A percentile compares a stretch with the other conserved stretches of the same genome.
Conservation (phyloP, 2,329 filamentous ascomycete genomes). For the Amauroascus verrucosus region DNA sequence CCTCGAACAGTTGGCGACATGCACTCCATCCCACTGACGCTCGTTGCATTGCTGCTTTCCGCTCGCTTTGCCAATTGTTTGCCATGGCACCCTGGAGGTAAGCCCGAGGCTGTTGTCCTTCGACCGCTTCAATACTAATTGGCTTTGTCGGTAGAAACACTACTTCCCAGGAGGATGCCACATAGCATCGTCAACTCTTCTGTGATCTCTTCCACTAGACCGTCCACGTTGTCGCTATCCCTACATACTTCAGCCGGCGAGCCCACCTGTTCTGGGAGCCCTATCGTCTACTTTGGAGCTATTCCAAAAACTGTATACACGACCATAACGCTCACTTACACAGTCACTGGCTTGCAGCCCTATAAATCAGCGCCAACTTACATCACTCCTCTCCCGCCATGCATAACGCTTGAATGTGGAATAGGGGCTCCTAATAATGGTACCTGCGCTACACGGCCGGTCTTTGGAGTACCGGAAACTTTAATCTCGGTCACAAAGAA, state of each 20-base stretch:
- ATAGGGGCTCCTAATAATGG: background rate
- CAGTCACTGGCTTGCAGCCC: background rate
- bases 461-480: background rate
- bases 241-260: background rate
- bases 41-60: background rate
- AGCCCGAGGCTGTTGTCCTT: background rate
- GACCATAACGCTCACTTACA: conserved; percentile 12
- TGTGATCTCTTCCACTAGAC: background rate
- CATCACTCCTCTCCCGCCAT: conserved; percentile 13
- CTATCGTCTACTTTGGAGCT: background rate
- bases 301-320: conserved; percentile 8
- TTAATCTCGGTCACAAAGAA: conserved; percentile 14
- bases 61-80: background rate
- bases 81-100: conserved; percentile 1
- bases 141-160: background rate
- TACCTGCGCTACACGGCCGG: background rate
- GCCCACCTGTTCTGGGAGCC: conserved; percentile 2
- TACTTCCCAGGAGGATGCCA: background rate
- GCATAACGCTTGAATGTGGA: conserved; percentile 6
- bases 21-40: background rate
- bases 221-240: background rate
- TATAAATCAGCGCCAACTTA: background rate
- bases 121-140: background rate
- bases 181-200: background rate
- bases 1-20: background rate